These are phyloP conservation scores for Euphorbia schlechtendalii DNA, from an alignment of 441 rosid species.

Conservation along the genomic window DNA sequence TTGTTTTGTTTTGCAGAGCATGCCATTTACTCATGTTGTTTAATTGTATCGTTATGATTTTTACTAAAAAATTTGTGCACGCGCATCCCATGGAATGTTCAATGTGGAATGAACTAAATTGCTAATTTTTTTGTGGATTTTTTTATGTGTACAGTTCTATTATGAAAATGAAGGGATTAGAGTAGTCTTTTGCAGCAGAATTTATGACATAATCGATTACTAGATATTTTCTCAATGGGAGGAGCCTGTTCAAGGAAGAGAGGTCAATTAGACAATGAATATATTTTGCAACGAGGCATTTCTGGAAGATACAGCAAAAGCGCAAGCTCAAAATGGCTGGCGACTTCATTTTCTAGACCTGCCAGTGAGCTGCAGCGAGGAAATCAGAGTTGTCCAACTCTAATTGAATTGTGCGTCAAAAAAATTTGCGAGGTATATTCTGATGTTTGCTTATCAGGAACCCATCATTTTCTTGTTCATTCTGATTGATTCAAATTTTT, in stretches of 20 bases:
- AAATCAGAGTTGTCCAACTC: constrained; percentile 50
- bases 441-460: not conserved
- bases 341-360: constrained; percentile 58
- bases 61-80: not conserved
- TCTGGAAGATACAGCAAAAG: constrained; percentile 56
- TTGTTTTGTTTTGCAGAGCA: not conserved
- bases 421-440: constrained; percentile 50
- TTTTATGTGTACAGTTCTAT: constrained; percentile 1
- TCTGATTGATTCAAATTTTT: constrained; percentile 8
- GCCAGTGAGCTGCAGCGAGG: constrained; percentile 30
- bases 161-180: constrained; percentile 8
- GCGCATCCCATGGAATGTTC: not conserved
- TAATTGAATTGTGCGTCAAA: constrained; percentile 65
- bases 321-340: constrained; percentile 81
- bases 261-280: constrained; percentile 53
- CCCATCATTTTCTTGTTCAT: not conserved
- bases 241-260: constrained; percentile 95
- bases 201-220: constrained; percentile 24
- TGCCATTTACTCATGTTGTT: not conserved
- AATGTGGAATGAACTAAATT: not conserved
- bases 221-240: constrained; percentile 42
- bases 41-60: not conserved
- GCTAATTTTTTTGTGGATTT: not conserved
- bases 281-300: constrained; percentile 40
- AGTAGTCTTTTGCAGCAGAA: constrained; percentile 20